Evolutionary conservation across 1,139 yeast genomes (phyloP).

Genomic region (Diutina siamensis): DNA sequence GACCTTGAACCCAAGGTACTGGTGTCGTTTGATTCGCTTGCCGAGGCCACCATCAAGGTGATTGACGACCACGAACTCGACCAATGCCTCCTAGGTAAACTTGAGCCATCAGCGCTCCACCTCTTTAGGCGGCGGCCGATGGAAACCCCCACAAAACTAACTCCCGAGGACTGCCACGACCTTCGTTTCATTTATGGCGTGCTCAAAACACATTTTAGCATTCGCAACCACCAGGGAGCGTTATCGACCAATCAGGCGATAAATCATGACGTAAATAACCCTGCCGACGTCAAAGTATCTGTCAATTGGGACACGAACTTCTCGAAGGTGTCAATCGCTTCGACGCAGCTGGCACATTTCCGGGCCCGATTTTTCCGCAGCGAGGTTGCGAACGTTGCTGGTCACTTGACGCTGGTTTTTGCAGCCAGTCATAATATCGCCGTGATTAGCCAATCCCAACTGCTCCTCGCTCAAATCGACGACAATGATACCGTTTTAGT

Average conservation of each 20-base stretch:
- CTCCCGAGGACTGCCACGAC: conserved; percentile 21
- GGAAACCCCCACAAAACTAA: conserved; percentile 2
- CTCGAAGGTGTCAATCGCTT: conserved; percentile 8
- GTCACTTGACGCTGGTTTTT: conserved; percentile 17
- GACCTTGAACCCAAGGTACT: conserved; percentile 15
- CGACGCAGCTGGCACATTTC: conserved; percentile 5
- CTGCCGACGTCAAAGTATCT: neutral
- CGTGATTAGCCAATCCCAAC: conserved; percentile 15
- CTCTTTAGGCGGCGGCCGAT: conserved; percentile 15
- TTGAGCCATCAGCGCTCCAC: conserved; percentile 13
- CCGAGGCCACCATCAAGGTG: conserved; percentile 15
- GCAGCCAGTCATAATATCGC: conserved; percentile 19
- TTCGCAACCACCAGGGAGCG: conserved; percentile 25
- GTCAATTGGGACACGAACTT: conserved; percentile 6
- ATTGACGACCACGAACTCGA: conserved; percentile 16
- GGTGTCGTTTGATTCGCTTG: conserved; percentile 21
- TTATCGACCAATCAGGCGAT: conserved; percentile 9
- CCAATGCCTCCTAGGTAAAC: conserved; percentile 19
- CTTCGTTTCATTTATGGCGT: conserved; percentile 23
- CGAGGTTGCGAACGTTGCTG: conserved; percentile 19
- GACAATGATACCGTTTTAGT: conserved; percentile 20
- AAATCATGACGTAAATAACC: neutral
- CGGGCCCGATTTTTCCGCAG: conserved; percentile 15
- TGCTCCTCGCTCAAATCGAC: conserved; percentile 4
- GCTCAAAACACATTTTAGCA: conserved; percentile 21